Evolutionary conservation across 176 grass and related monocot genomes (phyloP), one percentile per base, ranked within the genome.

Genomic region (Aegilops bicornis): DNA sequence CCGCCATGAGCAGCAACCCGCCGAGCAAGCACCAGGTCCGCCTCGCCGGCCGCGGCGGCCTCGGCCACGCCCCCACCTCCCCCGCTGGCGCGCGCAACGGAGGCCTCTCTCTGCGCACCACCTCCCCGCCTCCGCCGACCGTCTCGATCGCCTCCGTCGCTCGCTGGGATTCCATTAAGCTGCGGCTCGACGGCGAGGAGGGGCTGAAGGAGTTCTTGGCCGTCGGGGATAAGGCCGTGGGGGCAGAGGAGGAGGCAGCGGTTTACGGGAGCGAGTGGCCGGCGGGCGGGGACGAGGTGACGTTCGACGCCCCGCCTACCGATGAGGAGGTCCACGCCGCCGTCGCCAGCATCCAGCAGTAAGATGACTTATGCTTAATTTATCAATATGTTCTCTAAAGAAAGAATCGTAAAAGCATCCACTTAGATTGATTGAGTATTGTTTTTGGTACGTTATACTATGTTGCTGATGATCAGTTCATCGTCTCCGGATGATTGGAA

Each of bases 341-440:
- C 30, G 73, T 99, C 48, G 87, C 85, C 19, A 91, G 78, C 20
- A 95, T 99, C 86, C 89, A 90, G 31, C 80, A 94, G 97, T 99
- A 86, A 81, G 84, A 87, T 45, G 8, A 3, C 30, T 31, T 31
- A 0, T 29, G 65, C 64, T 74, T n/a, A 29, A 63, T 29, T n/a
- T 7, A 77, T 79, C 19, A 17, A 31, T 39, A 73, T 42, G 5
- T 73, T 45, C 25, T 73, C 69, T 10, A 14, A 73, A 24, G 0
- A 14, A 14, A 73, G 6, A 36, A 69, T 25, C 61, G 27, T 12
- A 63, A 62, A 63, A n/a, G 23, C 60, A 63, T 80, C 29, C 13
- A 14, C 39, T 83, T 82, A 54, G 47, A 24, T 54, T 82, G 13
- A 22, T 58, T 59, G 36, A 7, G 52, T 67, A 4, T 76, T 30